Evolutionary conservation across 2,329 filamentous ascomycete genomes (phyloP).

Genomic region (Aschersonia sp.): DNA sequence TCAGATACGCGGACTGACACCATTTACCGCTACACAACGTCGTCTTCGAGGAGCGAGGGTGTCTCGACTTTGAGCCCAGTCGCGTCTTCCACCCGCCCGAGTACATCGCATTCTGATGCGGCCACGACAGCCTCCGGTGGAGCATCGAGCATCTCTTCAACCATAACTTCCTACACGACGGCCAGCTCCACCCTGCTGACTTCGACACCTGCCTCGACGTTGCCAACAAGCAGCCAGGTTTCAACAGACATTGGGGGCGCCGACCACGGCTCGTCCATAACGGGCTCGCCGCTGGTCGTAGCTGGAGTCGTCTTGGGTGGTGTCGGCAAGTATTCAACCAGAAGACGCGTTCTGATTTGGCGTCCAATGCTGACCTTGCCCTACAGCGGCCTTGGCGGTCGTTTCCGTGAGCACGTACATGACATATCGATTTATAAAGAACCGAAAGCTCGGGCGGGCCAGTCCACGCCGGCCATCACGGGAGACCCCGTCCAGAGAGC

Average conservation of each 20-base stretch:
- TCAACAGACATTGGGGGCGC: background rate
- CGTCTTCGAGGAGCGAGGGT: background rate
- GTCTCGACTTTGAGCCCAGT: background rate
- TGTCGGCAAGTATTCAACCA: background rate
- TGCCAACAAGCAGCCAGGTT: background rate
- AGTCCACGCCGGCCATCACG: background rate
- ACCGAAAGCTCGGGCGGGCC: background rate
- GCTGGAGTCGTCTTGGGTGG: background rate
- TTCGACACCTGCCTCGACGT: background rate
- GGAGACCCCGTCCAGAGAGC: background rate
- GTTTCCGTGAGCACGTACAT: background rate
- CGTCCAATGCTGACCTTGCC: too few relatives aligned
- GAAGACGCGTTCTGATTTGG: background rate
- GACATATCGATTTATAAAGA: background rate
- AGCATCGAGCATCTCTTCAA: background rate
- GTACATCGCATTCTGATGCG: background rate
- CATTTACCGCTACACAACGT: conserved; percentile 6
- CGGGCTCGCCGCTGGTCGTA: background rate
- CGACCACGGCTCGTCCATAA: background rate
- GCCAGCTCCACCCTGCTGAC: background rate
- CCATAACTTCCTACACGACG: background rate
- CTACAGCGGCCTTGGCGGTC: background rate
- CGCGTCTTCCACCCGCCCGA: background rate
- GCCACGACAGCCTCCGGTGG: background rate
- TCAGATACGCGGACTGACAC: conserved; percentile 8